phyloP scores from a whole-genome alignment of 176 grass and related monocot species.

The Carex kokanica region DNA sequence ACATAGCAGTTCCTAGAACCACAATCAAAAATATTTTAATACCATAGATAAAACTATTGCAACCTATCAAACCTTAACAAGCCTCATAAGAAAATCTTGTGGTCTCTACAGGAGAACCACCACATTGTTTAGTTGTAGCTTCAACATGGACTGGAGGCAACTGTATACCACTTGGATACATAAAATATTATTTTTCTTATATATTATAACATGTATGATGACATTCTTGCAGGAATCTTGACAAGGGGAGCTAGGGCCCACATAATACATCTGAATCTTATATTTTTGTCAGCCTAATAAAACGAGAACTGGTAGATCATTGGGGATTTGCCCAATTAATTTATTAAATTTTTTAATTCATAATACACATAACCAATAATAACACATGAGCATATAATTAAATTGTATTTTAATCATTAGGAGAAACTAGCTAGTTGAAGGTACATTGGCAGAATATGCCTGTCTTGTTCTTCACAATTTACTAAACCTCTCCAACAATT shows the following conservation, averaged over 20 bases:
- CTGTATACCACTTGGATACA: slow-evolving; percentile 13
- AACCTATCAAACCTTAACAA: background rate
- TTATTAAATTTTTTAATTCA: slow-evolving; percentile 14
- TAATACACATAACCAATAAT: background rate
- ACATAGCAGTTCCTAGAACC: background rate
- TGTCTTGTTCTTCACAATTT: slow-evolving; percentile 14
- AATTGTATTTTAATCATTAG: slow-evolving; percentile 25
- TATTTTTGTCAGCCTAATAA: slow-evolving; percentile 6
- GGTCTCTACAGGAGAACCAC: slow-evolving; percentile 7
- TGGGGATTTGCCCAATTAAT: background rate
- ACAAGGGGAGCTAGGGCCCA: background rate
- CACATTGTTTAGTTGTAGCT: slow-evolving; percentile 15
- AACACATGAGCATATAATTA: background rate
- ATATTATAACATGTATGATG: slow-evolving; percentile 24
- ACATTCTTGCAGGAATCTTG: slow-evolving; percentile 27
- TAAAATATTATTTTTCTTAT: slow-evolving; percentile 1
- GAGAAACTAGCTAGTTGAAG: slow-evolving; percentile 11
- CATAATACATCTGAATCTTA: slow-evolving; percentile 13
- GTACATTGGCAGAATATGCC: slow-evolving; percentile 18
- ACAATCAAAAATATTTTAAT: background rate
- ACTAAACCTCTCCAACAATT: background rate
- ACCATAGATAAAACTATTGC: background rate
- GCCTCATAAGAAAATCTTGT: background rate
- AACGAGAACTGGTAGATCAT: background rate
- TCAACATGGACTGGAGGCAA: slow-evolving; percentile 11